Base-by-base conservation (phyloP, 176 grass and related monocot genomes). In the Triticum aestivum region DNA sequence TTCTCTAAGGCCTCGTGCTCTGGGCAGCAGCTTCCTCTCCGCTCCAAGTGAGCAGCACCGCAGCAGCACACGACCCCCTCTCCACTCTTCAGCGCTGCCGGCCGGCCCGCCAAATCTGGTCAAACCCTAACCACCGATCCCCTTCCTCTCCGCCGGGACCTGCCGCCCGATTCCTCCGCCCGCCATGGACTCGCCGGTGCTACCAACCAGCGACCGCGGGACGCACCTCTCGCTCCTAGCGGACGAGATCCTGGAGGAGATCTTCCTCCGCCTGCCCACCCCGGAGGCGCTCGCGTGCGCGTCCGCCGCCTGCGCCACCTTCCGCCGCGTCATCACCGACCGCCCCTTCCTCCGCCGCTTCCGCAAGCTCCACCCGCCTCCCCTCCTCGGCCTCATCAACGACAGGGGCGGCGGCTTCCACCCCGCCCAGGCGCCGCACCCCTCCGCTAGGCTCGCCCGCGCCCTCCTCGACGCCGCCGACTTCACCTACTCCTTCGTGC, bases 171-270 rank as follows among this genome's bases (percentile, higher is more conserved):
- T 73, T 42, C 3, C 4, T 35, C 35, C 35, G 9, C 35, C 69
- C 73, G 44, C 24, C 73, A 75, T 75, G 73, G 13, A 14, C 44
- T 75, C 44, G 42, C 73, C 73, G 73, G 73, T 14, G 73, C 42
- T 24, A 44, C 44, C 41, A 74, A 49, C 45, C 41, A n/a, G 23
- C 41, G 71, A 74, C 0, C 71, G 24, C 41, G 41, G 71, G 23
- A 47, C 41, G 41, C 11, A 74, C 4, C 3, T 47, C 41, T 74
- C 73, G 44, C 42, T 30, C 24, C 24, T 45, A 23, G 14, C 44
- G 7, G 73, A 75, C 73, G 73, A 75, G 73, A 75, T 75, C 73
- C 73, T 75, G 73, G 73, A 75, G 73, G 73, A 88, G 83, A 81
- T 79, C 61, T 27, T 89, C 13, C 13, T 89, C 69, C 44, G 42